phyloP scores from a whole-genome alignment of 225 moss, liverwort and hornwort species.

The Marchantia polymorpha region DNA sequence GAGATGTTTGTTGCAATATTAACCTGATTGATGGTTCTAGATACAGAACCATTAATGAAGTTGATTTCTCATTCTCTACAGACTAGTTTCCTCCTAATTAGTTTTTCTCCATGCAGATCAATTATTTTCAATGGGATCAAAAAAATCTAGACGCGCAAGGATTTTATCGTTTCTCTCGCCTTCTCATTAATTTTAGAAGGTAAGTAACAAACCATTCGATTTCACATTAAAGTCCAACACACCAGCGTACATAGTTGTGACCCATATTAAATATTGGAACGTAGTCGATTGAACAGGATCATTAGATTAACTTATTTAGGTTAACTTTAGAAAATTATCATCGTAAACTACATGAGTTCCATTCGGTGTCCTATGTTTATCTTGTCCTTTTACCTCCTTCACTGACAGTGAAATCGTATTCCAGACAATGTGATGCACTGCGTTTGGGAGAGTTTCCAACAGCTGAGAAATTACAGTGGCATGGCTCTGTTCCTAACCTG shows the following conservation, averaged over 20 bases:
- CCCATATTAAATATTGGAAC: too few relatives aligned
- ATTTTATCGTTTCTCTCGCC: conserved; percentile 75
- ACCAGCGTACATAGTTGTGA: too few relatives aligned
- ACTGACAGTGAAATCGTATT: not conserved
- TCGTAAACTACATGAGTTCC: too few relatives aligned
- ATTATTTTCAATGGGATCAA: conserved; percentile 82
- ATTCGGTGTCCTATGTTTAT: not conserved
- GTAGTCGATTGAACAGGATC: too few relatives aligned
- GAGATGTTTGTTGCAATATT: not conserved
- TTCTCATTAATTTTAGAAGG: conserved; percentile 77
- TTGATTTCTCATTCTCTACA: not conserved
- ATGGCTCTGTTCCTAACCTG: conserved; percentile 57
- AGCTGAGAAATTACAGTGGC: conserved; percentile 79
- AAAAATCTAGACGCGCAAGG: conserved; percentile 57
- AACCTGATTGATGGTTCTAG: not conserved
- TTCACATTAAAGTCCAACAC: too few relatives aligned
- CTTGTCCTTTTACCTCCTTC: not conserved
- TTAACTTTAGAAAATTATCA: too few relatives aligned
- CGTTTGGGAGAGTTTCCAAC: conserved; percentile 71
- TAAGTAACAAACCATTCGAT: not conserved
- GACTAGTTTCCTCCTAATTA: not conserved
- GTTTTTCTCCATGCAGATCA: conserved; percentile 48
- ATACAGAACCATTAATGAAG: too few relatives aligned
- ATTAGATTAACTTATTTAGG: too few relatives aligned
- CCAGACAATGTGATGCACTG: conserved; percentile 63